A percentile compares a stretch with the other conserved stretches of the same genome.
phyloP scores from a whole-genome alignment of 1,284 basidiomycete genomes.

The Baeospora myosura region DNA sequence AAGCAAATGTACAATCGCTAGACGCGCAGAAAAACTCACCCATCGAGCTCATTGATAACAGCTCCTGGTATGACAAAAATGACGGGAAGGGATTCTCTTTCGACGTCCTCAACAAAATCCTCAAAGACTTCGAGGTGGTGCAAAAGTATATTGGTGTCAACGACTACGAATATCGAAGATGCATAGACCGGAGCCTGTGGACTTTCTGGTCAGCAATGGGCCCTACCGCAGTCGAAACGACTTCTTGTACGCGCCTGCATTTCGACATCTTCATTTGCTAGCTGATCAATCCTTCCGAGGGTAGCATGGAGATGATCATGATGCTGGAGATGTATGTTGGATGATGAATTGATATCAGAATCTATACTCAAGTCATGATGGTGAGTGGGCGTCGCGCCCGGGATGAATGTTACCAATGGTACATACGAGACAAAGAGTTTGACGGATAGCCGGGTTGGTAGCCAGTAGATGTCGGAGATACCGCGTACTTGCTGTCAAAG shows the following conservation, averaged over 20 bases:
- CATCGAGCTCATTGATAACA: constrained; percentile 68
- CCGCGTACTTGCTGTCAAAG: too few relatives aligned
- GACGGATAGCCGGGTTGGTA: too few relatives aligned
- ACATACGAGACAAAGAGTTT: too few relatives aligned
- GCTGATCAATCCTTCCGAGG: constrained; percentile 41
- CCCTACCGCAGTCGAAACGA: not conserved
- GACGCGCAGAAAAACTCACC: constrained; percentile 31
- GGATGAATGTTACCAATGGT: too few relatives aligned
- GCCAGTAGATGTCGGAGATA: too few relatives aligned
- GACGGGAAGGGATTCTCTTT: constrained; percentile 39
- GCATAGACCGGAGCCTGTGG: constrained; percentile 34
- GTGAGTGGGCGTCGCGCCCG: too few relatives aligned
- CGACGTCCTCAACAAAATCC: constrained; percentile 56
- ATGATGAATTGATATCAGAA: too few relatives aligned
- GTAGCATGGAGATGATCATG: constrained; percentile 23
- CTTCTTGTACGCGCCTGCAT: constrained; percentile 35
- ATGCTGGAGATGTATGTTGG: too few relatives aligned
- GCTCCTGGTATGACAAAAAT: constrained; percentile 60
- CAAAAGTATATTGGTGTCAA: constrained; percentile 71
- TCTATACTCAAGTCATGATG: too few relatives aligned
- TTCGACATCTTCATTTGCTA: constrained; percentile 59
- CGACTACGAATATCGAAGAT: constrained; percentile 40
- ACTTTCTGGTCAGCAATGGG: not conserved
- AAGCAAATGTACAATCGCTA: constrained; percentile 6
- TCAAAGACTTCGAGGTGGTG: constrained; percentile 55